Evolutionary conservation across 192 early-diverging fungal species (phyloP).

Genomic region (Coemansia sp.): DNA sequence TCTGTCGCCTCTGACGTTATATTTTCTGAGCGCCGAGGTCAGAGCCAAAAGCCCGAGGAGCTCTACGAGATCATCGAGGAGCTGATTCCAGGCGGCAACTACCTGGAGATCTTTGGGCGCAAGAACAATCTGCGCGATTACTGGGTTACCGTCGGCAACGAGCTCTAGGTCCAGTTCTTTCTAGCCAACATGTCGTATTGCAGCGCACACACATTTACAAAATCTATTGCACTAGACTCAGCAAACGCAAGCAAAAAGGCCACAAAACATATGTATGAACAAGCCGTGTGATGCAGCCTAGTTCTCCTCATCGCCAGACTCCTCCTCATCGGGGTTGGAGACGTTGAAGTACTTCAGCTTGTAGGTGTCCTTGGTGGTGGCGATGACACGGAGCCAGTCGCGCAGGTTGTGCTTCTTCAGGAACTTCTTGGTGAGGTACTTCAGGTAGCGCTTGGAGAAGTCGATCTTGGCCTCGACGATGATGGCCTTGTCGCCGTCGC

Average conservation of each 20-base stretch:
- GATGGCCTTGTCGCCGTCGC: constrained; percentile 68
- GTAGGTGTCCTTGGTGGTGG: constrained; percentile 83
- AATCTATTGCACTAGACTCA: constrained; percentile 3
- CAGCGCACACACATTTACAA: background rate
- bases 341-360: constrained; percentile 87
- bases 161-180: constrained; percentile 58
- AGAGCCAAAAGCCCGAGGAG: constrained; percentile 96
- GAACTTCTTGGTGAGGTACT: constrained; percentile 99
- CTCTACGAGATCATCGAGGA: constrained; percentile 94
- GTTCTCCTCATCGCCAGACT: constrained; percentile 38
- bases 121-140: constrained; percentile 94
- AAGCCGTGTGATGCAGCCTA: constrained; percentile 17
- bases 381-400: constrained; percentile 97
- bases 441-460: constrained; percentile 99
- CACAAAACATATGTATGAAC: background rate
- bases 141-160: constrained; percentile 97
- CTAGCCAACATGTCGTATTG: background rate
- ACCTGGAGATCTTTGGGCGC: constrained; percentile 93
- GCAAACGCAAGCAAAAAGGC: background rate
- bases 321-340: constrained; percentile 45
- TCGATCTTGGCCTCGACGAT: constrained; percentile 72
- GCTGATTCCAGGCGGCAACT: constrained; percentile 85
- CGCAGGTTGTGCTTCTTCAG: constrained; percentile 99
- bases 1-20: constrained; percentile 86
- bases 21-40: constrained; percentile 88